Base-by-base conservation (phyloP, 1,284 basidiomycete species). In the Trichosporon asahii region DNA sequence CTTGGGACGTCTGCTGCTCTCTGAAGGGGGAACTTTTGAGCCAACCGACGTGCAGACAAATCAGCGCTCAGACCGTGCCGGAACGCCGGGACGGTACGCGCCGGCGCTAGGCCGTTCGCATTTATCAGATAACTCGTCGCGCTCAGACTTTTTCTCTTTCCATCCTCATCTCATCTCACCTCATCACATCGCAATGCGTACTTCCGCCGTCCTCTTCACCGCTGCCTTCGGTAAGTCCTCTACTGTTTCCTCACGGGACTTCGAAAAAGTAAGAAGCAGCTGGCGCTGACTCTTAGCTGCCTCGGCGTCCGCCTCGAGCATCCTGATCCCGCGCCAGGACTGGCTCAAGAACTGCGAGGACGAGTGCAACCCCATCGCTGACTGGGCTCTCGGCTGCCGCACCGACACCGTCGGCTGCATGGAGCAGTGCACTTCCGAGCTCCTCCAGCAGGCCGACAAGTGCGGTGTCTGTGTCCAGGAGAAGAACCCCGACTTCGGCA, bases 361-460 rank as follows among this genome's bases (percentile, higher is more conserved):
- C 23, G 23, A 35, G 55, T 73, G 72, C 70, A 57, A 70, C 66
- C 69, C 72, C 44, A 64, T 73, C 66, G 64, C 61, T n/a, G 72
- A 66, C 68, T 73, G 72, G 72, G 69, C 72, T 1, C 25, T 57
- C 25, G 46, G 12, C 27, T 73, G 72, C 69, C 72, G 72, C 66
- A 69, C 68, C 64, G 57, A 73, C 69, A 60, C 60, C 27, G 57
- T 64, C 64, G 15, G 53, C 55, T 73, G 72, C 72, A 70, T 71
- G 72, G 35, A 63, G 23, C 46, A 70, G 40, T 73, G 72, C 69
- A 70, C 55, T 46, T 67, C 66, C 57, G 69, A 73, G 66, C 69
- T 73, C 57, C 65, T 73, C 25, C 18, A 18, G 5, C 55, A 37
- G 53, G 23, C 68, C 6, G 68, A 70, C 68, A 18, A 18, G 25